Base-by-base conservation (phyloP, 148 eudicot species). In the Dysphania ambrosioides region DNA sequence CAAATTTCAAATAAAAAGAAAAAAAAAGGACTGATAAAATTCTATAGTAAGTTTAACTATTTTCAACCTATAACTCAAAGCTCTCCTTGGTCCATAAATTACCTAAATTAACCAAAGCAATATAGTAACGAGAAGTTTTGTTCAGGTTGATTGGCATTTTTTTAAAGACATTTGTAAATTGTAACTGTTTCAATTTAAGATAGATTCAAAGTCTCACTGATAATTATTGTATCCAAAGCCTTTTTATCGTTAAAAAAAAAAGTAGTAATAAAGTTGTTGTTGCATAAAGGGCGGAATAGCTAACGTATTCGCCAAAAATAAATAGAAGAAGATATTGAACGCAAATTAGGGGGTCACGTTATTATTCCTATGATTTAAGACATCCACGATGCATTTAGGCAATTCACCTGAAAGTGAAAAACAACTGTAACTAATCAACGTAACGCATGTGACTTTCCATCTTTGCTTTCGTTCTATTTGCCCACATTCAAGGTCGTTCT, bases 401-500 rank as follows among this genome's bases (percentile, higher is more conserved):
- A 23, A 4, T 56, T 27, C 60, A 56, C 60, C 29, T 27, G 34
- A 29, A 27, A 60, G 34, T 19, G 7, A 60, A 60, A 53, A 60
- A 13, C 16, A 69, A 21, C 24, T 10, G 35, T 60, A 60, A 29
- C 65, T 9, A 47, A 41, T 44, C 59, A 56, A 69, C 72, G 38
- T 47, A 69, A 49, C 15, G 56, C 58, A 69, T 30, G 72, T 69
- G 72, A 69, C 58, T 69, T 42, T 67, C 26, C 42, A 38, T 38
- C 42, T 38, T 38, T 6, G 49, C 49, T 42, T 42, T 42, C 49
- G 9, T 42, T 53, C 58, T 24, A 21, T 53, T 53, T 53, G 58
- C 24, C 24, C 58, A 21, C 23, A 6, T n/a, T 1, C 24, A 53
- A 19, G 53, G 53, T 47, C 53, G 53, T 47, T 47, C 4, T 11